These are phyloP conservation scores for Citrullus colocynthis DNA, from an alignment of 306 rosid species.

Conservation along the genomic window DNA sequence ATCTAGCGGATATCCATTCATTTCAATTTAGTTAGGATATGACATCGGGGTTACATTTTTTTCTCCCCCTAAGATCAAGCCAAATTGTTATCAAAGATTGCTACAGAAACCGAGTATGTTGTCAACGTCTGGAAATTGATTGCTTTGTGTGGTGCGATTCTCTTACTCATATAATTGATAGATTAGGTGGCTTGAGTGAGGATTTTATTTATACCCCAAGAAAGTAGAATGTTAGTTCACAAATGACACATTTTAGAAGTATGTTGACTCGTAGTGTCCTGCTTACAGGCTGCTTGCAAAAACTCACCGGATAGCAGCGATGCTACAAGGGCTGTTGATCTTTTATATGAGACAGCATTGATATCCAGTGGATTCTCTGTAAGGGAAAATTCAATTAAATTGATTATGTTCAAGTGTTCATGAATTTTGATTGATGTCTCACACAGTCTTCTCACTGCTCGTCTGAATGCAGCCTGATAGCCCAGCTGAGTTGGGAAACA, in stretches of 20 bases:
- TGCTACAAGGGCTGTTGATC: slow-evolving; percentile 82
- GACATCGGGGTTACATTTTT: neutral
- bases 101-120: neutral
- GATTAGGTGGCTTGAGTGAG: neutral
- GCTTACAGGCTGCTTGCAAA: slow-evolving; percentile 84
- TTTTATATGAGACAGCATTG: slow-evolving; percentile 78
- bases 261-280: neutral
- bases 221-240: neutral
- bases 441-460: slow-evolving; percentile 1
- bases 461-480: slow-evolving; percentile 71
- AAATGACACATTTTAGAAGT: neutral
- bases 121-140: neutral
- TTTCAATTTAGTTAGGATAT: neutral
- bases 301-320: slow-evolving; percentile 72
- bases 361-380: slow-evolving; percentile 97
- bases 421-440: neutral
- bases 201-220: neutral
- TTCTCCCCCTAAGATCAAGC: neutral
- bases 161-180: neutral
- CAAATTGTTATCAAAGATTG: neutral
- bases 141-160: neutral
- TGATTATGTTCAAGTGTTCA: too few relatives aligned
- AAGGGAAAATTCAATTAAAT: slow-evolving; percentile 1
- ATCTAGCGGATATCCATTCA: neutral
- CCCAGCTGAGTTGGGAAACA: slow-evolving; percentile 88